These are phyloP conservation scores for Clarireedia homoeocarpa DNA, from an alignment of 2,329 filamentous ascomycete species.

Conservation along the genomic window DNA sequence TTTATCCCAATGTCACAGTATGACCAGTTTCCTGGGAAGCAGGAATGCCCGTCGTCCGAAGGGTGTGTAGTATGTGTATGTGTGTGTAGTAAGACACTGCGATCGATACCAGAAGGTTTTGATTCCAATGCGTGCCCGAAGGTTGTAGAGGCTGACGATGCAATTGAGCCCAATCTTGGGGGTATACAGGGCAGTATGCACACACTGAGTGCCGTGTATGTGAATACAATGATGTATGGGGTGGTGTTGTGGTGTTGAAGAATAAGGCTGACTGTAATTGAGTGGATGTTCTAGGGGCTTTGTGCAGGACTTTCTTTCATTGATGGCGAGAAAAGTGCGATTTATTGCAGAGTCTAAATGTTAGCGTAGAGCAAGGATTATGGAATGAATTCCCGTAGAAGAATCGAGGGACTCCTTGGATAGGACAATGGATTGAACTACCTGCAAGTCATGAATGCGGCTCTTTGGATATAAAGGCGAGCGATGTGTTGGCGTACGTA, in stretches of 20 bases:
- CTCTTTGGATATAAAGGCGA: constrained; percentile 47
- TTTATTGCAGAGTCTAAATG: constrained; percentile 46
- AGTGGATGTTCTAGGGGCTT: constrained; percentile 28
- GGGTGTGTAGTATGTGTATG: background rate
- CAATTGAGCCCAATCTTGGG: constrained; percentile 46
- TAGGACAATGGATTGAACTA: constrained; percentile 32
- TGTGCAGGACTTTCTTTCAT: constrained; percentile 36
- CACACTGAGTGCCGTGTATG: constrained; percentile 25
- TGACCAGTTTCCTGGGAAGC: constrained; percentile 17
- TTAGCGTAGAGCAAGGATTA: constrained; percentile 30
- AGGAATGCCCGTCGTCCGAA: constrained; percentile 15
- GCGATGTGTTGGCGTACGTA: constrained; percentile 87
- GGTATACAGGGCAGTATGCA: constrained; percentile 34
- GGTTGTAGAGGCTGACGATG: constrained; percentile 31
- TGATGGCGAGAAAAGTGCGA: constrained; percentile 54
- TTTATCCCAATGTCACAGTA: constrained; percentile 13
- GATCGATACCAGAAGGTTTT: constrained; percentile 21
- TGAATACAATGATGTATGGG: constrained; percentile 27
- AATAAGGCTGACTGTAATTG: constrained; percentile 28
- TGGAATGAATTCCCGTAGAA: constrained; percentile 25
- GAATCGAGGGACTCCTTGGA: constrained; percentile 29
- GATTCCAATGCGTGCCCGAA: constrained; percentile 20
- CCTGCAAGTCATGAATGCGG: constrained; percentile 44
- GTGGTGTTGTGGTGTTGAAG: constrained; percentile 28
- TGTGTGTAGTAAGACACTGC: constrained; percentile 22